phyloP scores from a whole-genome alignment of 495 filamentous ascomycete genomes.

The Penicillium angulare region DNA sequence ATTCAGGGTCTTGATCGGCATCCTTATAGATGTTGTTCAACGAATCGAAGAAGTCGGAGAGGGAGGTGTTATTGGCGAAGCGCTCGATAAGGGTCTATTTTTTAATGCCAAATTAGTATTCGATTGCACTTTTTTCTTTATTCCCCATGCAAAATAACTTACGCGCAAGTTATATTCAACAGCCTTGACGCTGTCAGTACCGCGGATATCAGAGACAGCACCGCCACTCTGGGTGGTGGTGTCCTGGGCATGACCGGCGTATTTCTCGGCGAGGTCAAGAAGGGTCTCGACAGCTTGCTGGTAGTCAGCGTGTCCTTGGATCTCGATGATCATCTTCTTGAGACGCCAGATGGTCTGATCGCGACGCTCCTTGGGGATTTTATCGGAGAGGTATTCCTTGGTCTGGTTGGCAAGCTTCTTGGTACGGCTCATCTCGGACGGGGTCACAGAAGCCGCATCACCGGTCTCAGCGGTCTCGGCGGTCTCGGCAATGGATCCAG shows the following conservation, averaged over 20 bases:
- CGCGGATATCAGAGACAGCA: constrained; percentile 67
- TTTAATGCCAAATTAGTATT: constrained; percentile 42
- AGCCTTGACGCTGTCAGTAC: constrained; percentile 55
- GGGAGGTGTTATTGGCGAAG: constrained; percentile 91
- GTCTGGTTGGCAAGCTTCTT: constrained; percentile 44
- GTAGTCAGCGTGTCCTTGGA: constrained; percentile 92
- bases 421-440: constrained; percentile 23
- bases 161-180: constrained; percentile 77
- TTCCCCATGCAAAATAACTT: neutral
- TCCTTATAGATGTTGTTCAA: constrained; percentile 88
- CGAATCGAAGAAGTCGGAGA: constrained; percentile 79
- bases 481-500: constrained; percentile 8
- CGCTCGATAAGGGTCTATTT: constrained; percentile 77
- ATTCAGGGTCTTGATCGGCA: constrained; percentile 83
- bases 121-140: neutral
- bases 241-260: constrained; percentile 70
- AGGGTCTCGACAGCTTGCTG: constrained; percentile 84
- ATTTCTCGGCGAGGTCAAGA: constrained; percentile 79
- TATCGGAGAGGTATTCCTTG: constrained; percentile 71
- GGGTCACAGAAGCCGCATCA: constrained; percentile 11
- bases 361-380: constrained; percentile 90
- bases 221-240: constrained; percentile 60
- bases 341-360: constrained; percentile 90
- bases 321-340: constrained; percentile 97
- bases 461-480: constrained; percentile 1